Conservation (phyloP, 1,139 yeast genomes). For the Pichia sp. region DNA sequence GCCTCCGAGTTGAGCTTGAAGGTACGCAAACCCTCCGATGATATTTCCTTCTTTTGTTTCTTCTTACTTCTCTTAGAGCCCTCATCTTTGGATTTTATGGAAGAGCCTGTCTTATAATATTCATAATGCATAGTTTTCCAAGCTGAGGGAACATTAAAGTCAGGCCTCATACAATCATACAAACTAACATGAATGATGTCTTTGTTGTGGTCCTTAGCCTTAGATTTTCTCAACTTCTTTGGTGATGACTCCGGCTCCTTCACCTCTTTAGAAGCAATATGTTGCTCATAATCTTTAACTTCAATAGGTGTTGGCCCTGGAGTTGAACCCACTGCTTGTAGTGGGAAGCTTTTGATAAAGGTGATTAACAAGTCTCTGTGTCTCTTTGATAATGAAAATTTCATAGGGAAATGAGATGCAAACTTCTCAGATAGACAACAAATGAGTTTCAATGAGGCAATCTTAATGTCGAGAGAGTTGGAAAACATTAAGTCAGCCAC, state of each 20-base stretch:
- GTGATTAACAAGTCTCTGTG: slow-evolving; percentile 41
- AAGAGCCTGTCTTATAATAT: slow-evolving; percentile 36
- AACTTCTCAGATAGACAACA: slow-evolving; percentile 37
- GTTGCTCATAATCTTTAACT: slow-evolving; percentile 5
- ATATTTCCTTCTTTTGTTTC: no score
- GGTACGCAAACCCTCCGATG: slow-evolving; percentile 44
- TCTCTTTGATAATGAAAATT: slow-evolving; percentile 26
- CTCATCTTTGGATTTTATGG: slow-evolving; percentile 12
- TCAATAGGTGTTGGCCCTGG: slow-evolving; percentile 14
- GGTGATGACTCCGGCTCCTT: not conserved
- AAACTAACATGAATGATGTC: slow-evolving; percentile 38
- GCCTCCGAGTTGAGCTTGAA: slow-evolving; percentile 43
- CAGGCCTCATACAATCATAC: slow-evolving; percentile 43
- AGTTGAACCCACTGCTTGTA: slow-evolving; percentile 33
- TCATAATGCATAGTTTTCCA: slow-evolving; percentile 55
- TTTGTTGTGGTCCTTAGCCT: slow-evolving; percentile 4
- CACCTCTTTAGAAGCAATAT: not conserved
- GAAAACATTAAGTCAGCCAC: slow-evolving; percentile 55
- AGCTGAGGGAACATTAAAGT: slow-evolving; percentile 42
- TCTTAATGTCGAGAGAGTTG: slow-evolving; percentile 47
- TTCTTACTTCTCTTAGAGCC: not conserved
- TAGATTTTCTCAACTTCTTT: slow-evolving; percentile 14
- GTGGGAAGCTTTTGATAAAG: slow-evolving; percentile 52
- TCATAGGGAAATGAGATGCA: slow-evolving; percentile 19
- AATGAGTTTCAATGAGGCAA: slow-evolving; percentile 56